Evolutionary conservation across 2,329 filamentous ascomycete species (phyloP), one percentile per base, ranked within the genome.

Genomic region (Fusarium coicis): DNA sequence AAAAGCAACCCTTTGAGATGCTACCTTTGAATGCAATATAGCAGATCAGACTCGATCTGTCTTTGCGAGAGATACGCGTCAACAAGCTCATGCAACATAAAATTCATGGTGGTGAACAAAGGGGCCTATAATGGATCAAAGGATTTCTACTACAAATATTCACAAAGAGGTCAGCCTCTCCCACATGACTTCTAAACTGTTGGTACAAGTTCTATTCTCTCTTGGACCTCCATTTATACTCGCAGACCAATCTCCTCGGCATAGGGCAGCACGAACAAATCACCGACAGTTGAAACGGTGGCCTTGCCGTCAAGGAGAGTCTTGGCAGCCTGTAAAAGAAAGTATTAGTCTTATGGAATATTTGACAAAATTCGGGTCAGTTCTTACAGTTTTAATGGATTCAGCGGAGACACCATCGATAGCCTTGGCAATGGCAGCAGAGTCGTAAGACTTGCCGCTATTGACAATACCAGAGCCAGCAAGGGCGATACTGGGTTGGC

Each of bases 211-310:
- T 81, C 78, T 81, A 78, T 68, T 77, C 75, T 77, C 77, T 71
- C 72, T 75, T 75, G 71, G 73, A 77, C 69, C 71, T 67, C 76
- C 67, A 74, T 90, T 90, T 97, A 99, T 89, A 97, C 94, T 83
- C 92, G 94, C 81, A 99, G 90, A 78, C 96, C 97, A 83, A 99
- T 88, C 82, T 99, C 96, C 85, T 95, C 93, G 76, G 95, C 96
- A 82, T 92, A 99, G 65, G 96, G 96, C 81, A 99, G 91, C 79
- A 92, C 89, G 84, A 94, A 93, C 78, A 99, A 89, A 83, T 99
- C 96, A 83, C 96, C 96, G 72, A 98, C 95, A 66, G 94, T 89
- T 72, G 94, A 93, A 73, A 98, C 93, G 60, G 94, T 92, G 57
- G 96, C 95, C 89, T 95, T 98, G 84, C 91, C 91, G 76, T 95